Evolutionary conservation across 179 eudicot species (phyloP).

Genomic region (Silene vulgaris): DNA sequence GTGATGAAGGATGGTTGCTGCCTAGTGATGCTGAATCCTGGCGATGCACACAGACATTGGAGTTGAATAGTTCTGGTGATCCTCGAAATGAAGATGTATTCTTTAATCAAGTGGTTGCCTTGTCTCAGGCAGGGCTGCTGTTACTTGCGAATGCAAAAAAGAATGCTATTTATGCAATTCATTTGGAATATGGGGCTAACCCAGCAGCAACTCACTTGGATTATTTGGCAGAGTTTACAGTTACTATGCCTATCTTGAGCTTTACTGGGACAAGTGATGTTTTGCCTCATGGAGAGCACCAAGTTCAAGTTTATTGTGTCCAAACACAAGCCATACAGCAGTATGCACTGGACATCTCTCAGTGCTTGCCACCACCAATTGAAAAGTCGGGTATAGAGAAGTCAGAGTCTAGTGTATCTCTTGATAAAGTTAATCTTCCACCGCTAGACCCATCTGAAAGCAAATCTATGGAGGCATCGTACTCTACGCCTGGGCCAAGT

Average conservation of each 20-base stretch:
- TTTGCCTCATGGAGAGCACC: conserved; percentile 72
- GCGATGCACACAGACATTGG: conserved; percentile 79
- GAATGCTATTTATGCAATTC: conserved; percentile 93
- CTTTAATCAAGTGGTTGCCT: conserved; percentile 85
- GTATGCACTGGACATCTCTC: conserved; percentile 86
- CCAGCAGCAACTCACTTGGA: conserved; percentile 85
- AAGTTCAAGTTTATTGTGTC: conserved; percentile 89
- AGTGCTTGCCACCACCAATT: conserved; percentile 84
- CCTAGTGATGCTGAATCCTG: conserved; percentile 95
- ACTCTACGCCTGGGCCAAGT: conserved; percentile 41
- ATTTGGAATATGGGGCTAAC: conserved; percentile 73
- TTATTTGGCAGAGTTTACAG: conserved; percentile 91
- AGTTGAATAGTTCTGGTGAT: conserved; percentile 65
- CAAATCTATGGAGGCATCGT: conserved; percentile 44
- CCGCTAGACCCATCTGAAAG: conserved; percentile 47
- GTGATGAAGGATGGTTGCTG: conserved; percentile 97
- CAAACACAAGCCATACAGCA: conserved; percentile 99
- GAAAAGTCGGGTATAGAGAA: conserved; percentile 56
- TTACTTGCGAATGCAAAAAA: conserved; percentile 91
- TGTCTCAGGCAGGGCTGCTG: conserved; percentile 81
- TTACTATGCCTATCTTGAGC: conserved; percentile 96
- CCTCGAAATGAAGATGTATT: conserved; percentile 68
- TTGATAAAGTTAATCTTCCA: conserved; percentile 46
- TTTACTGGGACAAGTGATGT: conserved; percentile 82
- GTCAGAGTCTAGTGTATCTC: conserved; percentile 56